Evolutionary conservation across 177 flowering plant genomes (phyloP), one percentile per base, ranked within the genome.

Genomic region (Vitis hybrid): DNA sequence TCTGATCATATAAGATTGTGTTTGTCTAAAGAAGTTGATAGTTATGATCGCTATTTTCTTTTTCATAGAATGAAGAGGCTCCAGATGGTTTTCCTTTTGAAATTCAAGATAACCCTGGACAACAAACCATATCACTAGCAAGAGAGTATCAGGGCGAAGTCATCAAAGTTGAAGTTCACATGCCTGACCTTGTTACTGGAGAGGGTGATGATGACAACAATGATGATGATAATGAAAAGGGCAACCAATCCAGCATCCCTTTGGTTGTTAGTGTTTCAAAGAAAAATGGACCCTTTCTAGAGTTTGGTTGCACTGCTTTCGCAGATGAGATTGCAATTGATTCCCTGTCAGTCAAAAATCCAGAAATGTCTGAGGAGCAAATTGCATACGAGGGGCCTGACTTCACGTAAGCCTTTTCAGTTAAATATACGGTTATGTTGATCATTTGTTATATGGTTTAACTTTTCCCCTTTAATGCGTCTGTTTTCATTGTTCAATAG

Each of bases 301-400:
- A 90, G 80, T 93, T 95, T 71, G 73, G 72, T 56, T 77, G 83
- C 62, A 80, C 83, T 59, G 97, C 93, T 59, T 87, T 61, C 52
- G 82, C 90, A 0, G 97, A 91, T 72, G 94, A 88, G 78, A 81
- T 95, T 73, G 35, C 80, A 3, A 91, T 95, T n/a, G 93, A 91
- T 62, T 77, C 79, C 76, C 67, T 95, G 83, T 52, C 86, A 1
- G 79, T 90, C 46, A 87, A 79, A 73, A 72, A 87, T 62, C 84
- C 87, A 3, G 87, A 87, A 30, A 69, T 32, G 72, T 67, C 88
- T n/a, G 98, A 91, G 62, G 93, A 91, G 66, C 76, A 82, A 49
- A 70, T 88, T 55, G 82, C 89, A 21, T 91, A 91, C 58, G 94
- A 88, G 56, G 99, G 98, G 40, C 99, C 98, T 48, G 92, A 90